Conservation (phyloP, 352 stramenopile species). For the Elongisporangium anandrum region DNA sequence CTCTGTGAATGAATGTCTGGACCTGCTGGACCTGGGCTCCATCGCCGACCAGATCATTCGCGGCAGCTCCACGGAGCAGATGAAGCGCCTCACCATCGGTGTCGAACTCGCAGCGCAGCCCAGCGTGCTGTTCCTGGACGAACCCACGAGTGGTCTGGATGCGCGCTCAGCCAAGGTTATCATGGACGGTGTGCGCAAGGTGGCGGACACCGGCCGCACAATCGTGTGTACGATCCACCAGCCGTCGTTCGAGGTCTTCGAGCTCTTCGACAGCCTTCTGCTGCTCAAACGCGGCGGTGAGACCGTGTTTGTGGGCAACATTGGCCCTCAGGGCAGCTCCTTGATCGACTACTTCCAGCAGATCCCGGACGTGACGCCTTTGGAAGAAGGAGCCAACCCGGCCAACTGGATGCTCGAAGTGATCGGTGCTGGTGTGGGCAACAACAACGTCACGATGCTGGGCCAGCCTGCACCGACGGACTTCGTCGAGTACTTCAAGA, state of each 20-base stretch:
- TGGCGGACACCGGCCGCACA: conserved; percentile 44
- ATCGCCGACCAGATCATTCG: conserved; percentile 38
- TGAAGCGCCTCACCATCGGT: conserved; percentile 36
- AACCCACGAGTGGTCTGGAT: conserved; percentile 76
- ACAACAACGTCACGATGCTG: conserved; percentile 6
- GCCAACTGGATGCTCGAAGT: conserved; percentile 86
- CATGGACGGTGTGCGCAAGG: conserved; percentile 68
- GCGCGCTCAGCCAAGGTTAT: conserved; percentile 64
- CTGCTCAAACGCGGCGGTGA: conserved; percentile 57
- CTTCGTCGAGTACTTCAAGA: conserved; percentile 35
- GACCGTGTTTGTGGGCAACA: conserved; percentile 51
- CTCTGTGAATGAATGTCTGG: conserved; percentile 26
- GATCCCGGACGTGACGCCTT: conserved; percentile 24
- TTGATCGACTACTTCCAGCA: conserved; percentile 51
- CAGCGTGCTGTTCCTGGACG: conserved; percentile 66
- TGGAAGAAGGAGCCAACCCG: conserved; percentile 34
- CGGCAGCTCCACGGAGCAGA: conserved; percentile 23
- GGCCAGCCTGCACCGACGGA: conserved; percentile 7
- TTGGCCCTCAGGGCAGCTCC: conserved; percentile 22
- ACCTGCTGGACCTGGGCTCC: conserved; percentile 24
- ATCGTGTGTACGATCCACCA: conserved; percentile 90
- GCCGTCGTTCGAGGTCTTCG: conserved; percentile 76
- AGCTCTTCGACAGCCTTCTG: conserved; percentile 83
- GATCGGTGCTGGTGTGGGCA: conserved; percentile 36
- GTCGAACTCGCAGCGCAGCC: conserved; percentile 72